Conservation (phyloP, 768 basidiomycete genomes). For the Megacollybia marginata region DNA sequence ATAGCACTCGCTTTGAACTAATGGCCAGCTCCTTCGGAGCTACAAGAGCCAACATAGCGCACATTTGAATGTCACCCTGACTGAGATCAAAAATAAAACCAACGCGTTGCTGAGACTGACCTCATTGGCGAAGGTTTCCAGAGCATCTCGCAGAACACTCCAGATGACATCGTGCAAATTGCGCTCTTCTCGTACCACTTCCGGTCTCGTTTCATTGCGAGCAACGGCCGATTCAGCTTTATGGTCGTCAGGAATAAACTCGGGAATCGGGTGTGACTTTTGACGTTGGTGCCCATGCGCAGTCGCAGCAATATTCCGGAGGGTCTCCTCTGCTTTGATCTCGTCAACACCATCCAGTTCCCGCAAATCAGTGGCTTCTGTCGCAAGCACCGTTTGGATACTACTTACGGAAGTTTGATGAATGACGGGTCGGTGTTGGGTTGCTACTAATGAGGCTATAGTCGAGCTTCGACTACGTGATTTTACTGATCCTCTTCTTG, state of each 20-base stretch:
- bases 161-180: conserved; percentile 48
- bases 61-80: conserved; percentile 78
- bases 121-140: conserved; percentile 59
- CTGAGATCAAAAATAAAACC: not conserved
- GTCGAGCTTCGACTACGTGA: conserved; percentile 60
- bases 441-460: conserved; percentile 50
- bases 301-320: conserved; percentile 16
- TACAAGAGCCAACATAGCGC: conserved; percentile 61
- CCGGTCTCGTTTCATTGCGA: conserved; percentile 30
- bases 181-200: conserved; percentile 44
- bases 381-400: conserved; percentile 62
- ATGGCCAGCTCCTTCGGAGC: conserved; percentile 52
- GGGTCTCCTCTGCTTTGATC: conserved; percentile 19
- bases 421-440: conserved; percentile 20
- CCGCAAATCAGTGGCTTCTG: conserved; percentile 30
- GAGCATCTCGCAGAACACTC: conserved; percentile 41
- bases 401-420: conserved; percentile 60
- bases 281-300: conserved; percentile 17
- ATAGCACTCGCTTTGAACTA: conserved; percentile 30
- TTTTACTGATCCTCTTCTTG: conserved; percentile 23
- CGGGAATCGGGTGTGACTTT: conserved; percentile 23
- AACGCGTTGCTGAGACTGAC: conserved; percentile 22
- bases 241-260: conserved; percentile 8
- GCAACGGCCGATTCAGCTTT: not conserved
- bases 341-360: conserved; percentile 18